Base-by-base conservation (phyloP, 1,284 basidiomycete species). In the Trametes sp. region DNA sequence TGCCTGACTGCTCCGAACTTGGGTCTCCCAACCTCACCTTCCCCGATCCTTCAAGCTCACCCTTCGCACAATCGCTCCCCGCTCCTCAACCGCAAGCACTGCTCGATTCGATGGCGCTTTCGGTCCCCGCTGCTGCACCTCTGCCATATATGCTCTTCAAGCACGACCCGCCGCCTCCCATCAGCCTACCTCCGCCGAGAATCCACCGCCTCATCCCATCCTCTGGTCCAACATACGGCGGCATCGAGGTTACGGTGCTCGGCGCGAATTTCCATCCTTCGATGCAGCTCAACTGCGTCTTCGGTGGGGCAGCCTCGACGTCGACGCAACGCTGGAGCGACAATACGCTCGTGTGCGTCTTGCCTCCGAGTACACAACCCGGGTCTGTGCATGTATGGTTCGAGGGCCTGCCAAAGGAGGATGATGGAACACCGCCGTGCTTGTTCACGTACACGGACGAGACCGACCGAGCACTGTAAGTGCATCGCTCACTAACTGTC, bases 381-480 rank as follows among this genome's bases (percentile, higher is more conserved):
- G 98, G 97, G 2, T 87, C 93, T 7, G 97, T 98, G n/a, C 85
- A 89, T 1, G 97, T 99, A 3, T 92, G 88, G 82, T 93, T 92
- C 72, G 89, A 91, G 73, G 92, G 90, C 31, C 80, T 92, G 36
- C 80, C 83, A 48, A 86, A 88, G 73, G 79, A 81, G 38, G 83
- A 85, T 13, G 85, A 88, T 35, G 78, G 84, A 26, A 73, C 80
- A 21, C 80, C 84, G 52, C 82, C 87, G 55, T 85, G 86, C 51
- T 76, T 94, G 67, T 94, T 98, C 78, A 95, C 92, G 0, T 98
- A 98, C 77, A 86, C 90, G n/a, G 93, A 96, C 71, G 90, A 95
- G 64, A 92, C 93, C 14, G 95, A 98, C 72, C 82, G 94, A 57
- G 89, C 92, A 16, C 80, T 98, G 87, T 94, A 74, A 78, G 92